These are phyloP conservation scores for Yamadazyma triangularis DNA, from an alignment of 1,139 yeast species.

Conservation along the genomic window DNA sequence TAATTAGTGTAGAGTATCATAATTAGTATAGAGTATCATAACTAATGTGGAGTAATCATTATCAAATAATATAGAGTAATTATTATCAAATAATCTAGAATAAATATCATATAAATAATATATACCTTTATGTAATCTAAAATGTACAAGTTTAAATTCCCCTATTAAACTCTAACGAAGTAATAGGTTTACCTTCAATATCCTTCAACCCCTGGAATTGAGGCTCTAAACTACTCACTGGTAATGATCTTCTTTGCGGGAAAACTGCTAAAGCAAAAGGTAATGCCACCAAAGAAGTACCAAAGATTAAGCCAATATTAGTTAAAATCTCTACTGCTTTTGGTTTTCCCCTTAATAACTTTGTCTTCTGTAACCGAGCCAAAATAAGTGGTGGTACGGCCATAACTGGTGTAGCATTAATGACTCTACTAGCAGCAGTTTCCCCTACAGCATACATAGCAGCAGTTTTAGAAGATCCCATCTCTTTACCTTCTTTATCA, in stretches of 20 bases:
- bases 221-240: constrained; percentile 57
- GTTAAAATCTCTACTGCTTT: constrained; percentile 59
- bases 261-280: constrained; percentile 95
- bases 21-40: too few relatives aligned
- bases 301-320: constrained; percentile 79
- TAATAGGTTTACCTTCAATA: constrained; percentile 55
- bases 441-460: constrained; percentile 94
- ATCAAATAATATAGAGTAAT: too few relatives aligned
- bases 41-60: too few relatives aligned
- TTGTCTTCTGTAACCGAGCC: constrained; percentile 66
- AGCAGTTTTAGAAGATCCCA: constrained; percentile 82
- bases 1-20: too few relatives aligned
- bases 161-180: constrained; percentile 77
- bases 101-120: too few relatives aligned
- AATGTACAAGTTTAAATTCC: constrained; percentile 64
- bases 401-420: constrained; percentile 96
- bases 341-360: constrained; percentile 61
- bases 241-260: constrained; percentile 76
- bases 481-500: constrained; percentile 58
- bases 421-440: constrained; percentile 91
- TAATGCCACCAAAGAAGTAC: constrained; percentile 78
- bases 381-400: constrained; percentile 86
- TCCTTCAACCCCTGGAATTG: constrained; percentile 59
- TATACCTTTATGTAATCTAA: too few relatives aligned
- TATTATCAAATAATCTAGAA: too few relatives aligned